Percentiles rank a stretch among this genome's conserved stretches.
Conservation (phyloP, 1,284 basidiomycete genomes). For the Kwoniella shivajii region DNA sequence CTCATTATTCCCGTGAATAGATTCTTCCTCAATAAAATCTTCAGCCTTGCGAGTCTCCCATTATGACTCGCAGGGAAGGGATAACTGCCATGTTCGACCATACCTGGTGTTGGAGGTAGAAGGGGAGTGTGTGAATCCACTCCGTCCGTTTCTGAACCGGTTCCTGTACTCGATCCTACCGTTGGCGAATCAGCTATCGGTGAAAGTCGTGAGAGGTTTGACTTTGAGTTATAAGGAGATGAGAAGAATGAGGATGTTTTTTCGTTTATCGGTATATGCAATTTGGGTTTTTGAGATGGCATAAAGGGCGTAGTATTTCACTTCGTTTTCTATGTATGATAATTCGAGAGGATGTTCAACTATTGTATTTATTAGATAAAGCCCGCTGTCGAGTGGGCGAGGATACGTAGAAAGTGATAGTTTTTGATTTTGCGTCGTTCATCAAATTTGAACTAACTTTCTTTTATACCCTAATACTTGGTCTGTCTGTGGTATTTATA, state of each 20-base stretch:
- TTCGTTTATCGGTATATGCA: slow-evolving; percentile 17
- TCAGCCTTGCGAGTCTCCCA: neutral
- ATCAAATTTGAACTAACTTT: no score
- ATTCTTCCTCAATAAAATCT: slow-evolving; percentile 1
- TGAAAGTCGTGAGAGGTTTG: slow-evolving; percentile 5
- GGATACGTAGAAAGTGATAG: no score
- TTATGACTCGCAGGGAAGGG: slow-evolving; percentile 1
- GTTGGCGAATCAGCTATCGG: slow-evolving; percentile 6
- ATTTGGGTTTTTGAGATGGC: slow-evolving; percentile 9
- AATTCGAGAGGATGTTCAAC: no score
- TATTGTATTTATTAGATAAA: no score
- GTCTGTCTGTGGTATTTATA: no score
- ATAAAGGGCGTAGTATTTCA: neutral
- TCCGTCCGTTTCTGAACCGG: neutral
- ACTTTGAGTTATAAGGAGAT: slow-evolving; percentile 15
- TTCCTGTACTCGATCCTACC: no score
- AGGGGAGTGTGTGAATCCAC: slow-evolving; percentile 11
- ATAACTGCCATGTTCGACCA: slow-evolving; percentile 12
- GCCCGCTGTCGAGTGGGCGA: no score
- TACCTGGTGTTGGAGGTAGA: slow-evolving; percentile 8
- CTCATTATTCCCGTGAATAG: neutral
- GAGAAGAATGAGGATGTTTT: slow-evolving; percentile 19
- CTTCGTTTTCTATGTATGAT: no score
- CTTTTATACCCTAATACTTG: no score
- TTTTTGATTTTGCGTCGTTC: no score